Evolutionary conservation across 208 protist species (phyloP), one percentile per base, ranked within the genome.

Genomic region (Angomonas deanei): DNA sequence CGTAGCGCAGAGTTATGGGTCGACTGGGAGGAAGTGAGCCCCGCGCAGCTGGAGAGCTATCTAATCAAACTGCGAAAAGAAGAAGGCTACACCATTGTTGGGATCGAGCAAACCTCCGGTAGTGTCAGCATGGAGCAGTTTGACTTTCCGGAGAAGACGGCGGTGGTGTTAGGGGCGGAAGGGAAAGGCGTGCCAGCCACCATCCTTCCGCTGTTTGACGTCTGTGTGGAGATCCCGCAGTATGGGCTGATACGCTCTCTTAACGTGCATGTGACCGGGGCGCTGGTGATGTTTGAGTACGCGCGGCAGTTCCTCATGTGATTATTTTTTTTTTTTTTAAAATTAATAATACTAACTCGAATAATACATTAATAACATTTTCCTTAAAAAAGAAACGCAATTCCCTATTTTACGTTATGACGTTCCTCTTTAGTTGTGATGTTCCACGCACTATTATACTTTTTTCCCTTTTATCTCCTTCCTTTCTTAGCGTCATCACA

Each of bases 241-340:
- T 94, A 88, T 55, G 93, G 93, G 10, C 64, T 96, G 0, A 94
- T 96, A 32, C 86, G 89, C 42, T 96, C 86, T 2, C 72, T 96
- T 19, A 97, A 97, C 61, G 93, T 97, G 36, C 93, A 97, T 68
- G 93, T 97, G 2, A 92, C 88, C 10, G 89, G 86, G 27, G 84
- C 87, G 13, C 81, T 97, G 23, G 72, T 79, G 38, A 92, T 97
- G 76, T 97, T 93, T 68, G 89, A 96, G 71, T 97, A 96, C 77
- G 93, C 89, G 38, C 65, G 76, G 5, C 93, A 97, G 62, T 76
- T 87, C 55, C 55, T 84, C 21, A 93, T 96, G 90, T 68, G 32
- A 21, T 49, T 68, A 42, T 42, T 61, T 68, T 61, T 68, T 24
- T 68, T 46, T 66, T 36, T n/a, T 59, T 59, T 23, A 6, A 10